These are phyloP conservation scores for Limonium bicolor DNA, from an alignment of 148 eudicot genomes.

Conservation along the genomic window DNA sequence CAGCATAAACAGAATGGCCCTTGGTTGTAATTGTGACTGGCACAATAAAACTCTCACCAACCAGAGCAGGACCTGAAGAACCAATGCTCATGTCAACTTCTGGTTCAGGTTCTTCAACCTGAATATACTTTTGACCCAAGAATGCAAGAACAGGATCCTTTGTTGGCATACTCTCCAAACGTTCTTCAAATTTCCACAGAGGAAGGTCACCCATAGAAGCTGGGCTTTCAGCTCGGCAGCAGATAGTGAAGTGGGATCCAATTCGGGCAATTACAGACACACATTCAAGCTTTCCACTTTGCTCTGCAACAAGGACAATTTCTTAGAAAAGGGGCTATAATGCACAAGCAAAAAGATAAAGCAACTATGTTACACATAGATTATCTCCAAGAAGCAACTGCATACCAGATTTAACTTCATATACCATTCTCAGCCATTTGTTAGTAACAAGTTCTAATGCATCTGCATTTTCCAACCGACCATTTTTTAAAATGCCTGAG, in stretches of 20 bases:
- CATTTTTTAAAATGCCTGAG: conserved; percentile 16
- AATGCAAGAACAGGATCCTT: conserved; percentile 82
- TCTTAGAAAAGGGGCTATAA: not conserved
- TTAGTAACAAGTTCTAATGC: conserved; percentile 42
- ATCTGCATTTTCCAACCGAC: conserved; percentile 59
- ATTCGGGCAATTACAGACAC: conserved; percentile 56
- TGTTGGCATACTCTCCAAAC: conserved; percentile 57
- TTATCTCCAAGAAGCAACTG: not conserved
- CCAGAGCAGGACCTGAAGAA: conserved; percentile 71
- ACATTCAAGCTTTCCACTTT: conserved; percentile 97
- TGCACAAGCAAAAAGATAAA: not conserved
- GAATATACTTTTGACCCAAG: conserved; percentile 78
- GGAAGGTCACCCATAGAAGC: conserved; percentile 83
- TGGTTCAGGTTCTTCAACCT: conserved; percentile 92
- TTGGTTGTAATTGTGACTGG: conserved; percentile 65
- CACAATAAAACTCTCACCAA: conserved; percentile 72
- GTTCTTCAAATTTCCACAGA: conserved; percentile 91
- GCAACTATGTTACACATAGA: not conserved
- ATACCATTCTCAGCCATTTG: conserved; percentile 84
- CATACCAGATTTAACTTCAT: conserved; percentile 77
- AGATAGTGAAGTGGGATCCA: conserved; percentile 62
- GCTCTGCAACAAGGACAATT: conserved; percentile 34
- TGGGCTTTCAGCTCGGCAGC: conserved; percentile 94
- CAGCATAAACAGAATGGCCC: conserved; percentile 69
- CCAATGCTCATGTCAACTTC: conserved; percentile 60